Base-by-base conservation (phyloP, 176 grass and related monocot species). In the Zoysia pacifica region DNA sequence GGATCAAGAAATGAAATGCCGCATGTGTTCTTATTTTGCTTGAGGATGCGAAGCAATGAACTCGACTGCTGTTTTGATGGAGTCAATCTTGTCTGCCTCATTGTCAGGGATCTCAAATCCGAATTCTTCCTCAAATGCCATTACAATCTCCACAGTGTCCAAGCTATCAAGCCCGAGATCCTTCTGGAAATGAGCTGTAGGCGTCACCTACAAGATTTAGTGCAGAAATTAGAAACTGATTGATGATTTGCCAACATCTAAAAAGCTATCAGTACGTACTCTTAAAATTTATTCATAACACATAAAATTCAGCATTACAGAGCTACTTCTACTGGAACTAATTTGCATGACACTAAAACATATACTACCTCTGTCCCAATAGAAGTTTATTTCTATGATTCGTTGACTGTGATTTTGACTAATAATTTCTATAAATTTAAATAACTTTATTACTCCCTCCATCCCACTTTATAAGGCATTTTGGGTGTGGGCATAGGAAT, bases 111-210 rank as follows among this genome's bases (percentile, higher is more conserved):
- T 97, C 78, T 97, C 93, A 0, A 97, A 86, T 18, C 83, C 74
- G 3, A 97, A 97, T 77, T 97, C 93, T 82, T 96, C 93, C 79
- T 96, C 93, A 15, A 92, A 77, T 18, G 90, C 93, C 93, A 96
- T 96, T 46, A 96, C 87, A 14, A 96, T 62, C 79, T 96, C 93
- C 1, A 92, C 93, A 0, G 87, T 80, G 76, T 96, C 93, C 74
- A 96, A 73, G 77, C 93, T 96, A 69, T 96, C 93, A 0, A 96
- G 85, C 7, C 93, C 90, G 5, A 96, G 90, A 70, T 96, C 93
- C 75, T 96, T 92, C 61, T 96, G 93, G 79, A 96, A 96, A 83
- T 90, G 93, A 0, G 93, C 93, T 79, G 45, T 75, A 9, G 82
- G 84, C 0, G 75, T 92, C 51, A 96, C 90, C 93, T 92, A 87